phyloP scores from a whole-genome alignment of 768 basidiomycete genomes.

The Mycena galericulata region DNA sequence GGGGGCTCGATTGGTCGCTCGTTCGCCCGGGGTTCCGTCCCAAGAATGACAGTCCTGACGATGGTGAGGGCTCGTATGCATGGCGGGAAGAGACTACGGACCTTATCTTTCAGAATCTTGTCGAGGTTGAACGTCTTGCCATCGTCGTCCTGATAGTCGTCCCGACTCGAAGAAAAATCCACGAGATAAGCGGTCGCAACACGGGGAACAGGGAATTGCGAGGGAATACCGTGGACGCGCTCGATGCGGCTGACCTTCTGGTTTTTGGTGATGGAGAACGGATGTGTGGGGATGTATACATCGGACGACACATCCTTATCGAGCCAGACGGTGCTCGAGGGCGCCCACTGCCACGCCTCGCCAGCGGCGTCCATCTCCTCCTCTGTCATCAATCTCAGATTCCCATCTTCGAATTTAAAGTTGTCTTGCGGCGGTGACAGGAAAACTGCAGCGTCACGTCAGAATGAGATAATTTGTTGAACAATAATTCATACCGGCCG shows the following conservation, averaged over 20 bases:
- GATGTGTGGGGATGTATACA: neutral
- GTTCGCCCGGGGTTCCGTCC: slow-evolving; percentile 3
- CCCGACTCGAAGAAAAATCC: neutral
- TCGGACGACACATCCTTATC: slow-evolving; percentile 6
- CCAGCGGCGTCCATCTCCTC: too few species aligned
- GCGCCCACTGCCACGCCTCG: too few species aligned
- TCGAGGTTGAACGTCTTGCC: neutral
- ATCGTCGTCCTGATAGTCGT: neutral
- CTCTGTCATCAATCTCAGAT: slow-evolving; percentile 3
- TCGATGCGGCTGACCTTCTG: neutral
- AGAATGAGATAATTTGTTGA: too few species aligned
- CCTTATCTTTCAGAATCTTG: slow-evolving; percentile 10
- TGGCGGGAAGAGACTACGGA: neutral
- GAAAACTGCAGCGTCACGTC: neutral
- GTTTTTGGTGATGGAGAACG: slow-evolving; percentile 4
- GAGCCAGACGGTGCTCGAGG: too few species aligned
- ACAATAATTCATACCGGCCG: neutral
- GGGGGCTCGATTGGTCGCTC: neutral
- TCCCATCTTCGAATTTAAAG: slow-evolving; percentile 1
- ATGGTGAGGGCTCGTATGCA: neutral
- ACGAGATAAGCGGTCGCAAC: slow-evolving; percentile 12
- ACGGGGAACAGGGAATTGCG: slow-evolving; percentile 6
- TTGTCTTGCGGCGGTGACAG: neutral
- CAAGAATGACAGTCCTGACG: slow-evolving; percentile 2
- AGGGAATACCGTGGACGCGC: slow-evolving; percentile 12